Evolutionary conservation across 208 protist genomes (phyloP), one percentile per base, ranked within the genome.

Genomic region (Acanthamoeba healyi): DNA sequence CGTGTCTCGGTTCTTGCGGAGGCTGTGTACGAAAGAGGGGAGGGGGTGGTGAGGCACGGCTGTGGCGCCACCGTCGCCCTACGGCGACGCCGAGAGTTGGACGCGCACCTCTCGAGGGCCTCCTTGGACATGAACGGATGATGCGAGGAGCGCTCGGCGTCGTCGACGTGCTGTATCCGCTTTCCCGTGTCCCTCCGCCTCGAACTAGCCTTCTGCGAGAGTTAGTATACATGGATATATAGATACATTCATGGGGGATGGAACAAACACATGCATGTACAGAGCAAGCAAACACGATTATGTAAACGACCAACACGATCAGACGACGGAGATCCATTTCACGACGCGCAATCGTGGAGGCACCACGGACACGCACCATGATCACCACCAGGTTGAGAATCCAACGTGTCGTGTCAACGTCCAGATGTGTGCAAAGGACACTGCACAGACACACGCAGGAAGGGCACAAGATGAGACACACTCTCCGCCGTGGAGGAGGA

Each of bases 91-190:
- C n/a, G 9, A 38, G 26, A 61, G 22, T 19, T 7, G 22, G 22
- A 61, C 24, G 65, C 17, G 65, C n/a, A 74, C 65, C 65, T 74
- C 65, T 74, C 32, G 19, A 79, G 67, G 36, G 38, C 67, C 38
- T 79, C 67, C 67, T 79, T 79, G 67, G 67, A 79, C 58, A 65
- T 65, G 77, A 86, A 86, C 9, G 77, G 77, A 26, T 86, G 77
- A 44, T 86, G 77, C 19, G 77, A 86, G 0, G 77, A 86, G 9
- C 77, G 77, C 44, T 86, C 77, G 77, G 77, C 44, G n/a, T 86
- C 77, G 44, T 86, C 77, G 46, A 86, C 42, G 44, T 86, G 77
- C 77, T 86, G 77, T 1, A 86, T 22, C 4, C 77, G 40, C 46
- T 86, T 86, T 29, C 58, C 58, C 26, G 61, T 67, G 61, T 67